A percentile compares a stretch with the other conserved stretches of the same genome.
phyloP scores from a whole-genome alignment of 345 rosid genomes.

The Heritiera fomes region DNA sequence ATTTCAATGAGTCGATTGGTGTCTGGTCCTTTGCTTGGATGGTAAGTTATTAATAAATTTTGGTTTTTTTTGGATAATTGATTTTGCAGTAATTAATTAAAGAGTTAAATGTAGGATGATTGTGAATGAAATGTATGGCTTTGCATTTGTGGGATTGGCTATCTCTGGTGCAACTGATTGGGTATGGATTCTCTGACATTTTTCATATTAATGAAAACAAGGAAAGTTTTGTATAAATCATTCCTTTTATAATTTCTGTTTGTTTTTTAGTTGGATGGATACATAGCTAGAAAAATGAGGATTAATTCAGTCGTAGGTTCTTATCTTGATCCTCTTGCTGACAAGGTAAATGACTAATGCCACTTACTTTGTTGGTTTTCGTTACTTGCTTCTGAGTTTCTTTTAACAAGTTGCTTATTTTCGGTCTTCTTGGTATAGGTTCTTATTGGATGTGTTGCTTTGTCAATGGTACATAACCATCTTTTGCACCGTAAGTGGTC shows the following conservation, averaged over 20 bases:
- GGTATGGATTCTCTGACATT: conserved; percentile 41
- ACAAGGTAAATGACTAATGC: conserved; percentile 56
- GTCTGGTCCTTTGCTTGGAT: conserved; percentile 89
- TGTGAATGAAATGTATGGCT: conserved; percentile 67
- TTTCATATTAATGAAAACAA: conserved; percentile 2
- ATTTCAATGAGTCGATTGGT: conserved; percentile 71
- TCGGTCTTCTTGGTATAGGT: conserved; percentile 47
- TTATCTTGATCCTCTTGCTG: conserved; percentile 96
- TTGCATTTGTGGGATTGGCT: conserved; percentile 68
- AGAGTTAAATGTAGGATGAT: conserved; percentile 67
- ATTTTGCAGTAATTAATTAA: not conserved
- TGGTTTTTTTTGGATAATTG: not conserved
- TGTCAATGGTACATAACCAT: conserved; percentile 85
- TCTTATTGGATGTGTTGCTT: conserved; percentile 82
- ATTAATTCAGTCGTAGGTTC: conserved; percentile 93
- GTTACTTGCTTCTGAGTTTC: not conserved
- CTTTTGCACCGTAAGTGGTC: conserved; percentile 76
- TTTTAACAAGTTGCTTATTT: not conserved
- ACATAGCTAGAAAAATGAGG: conserved; percentile 82
- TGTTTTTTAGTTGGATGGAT: conserved; percentile 75
- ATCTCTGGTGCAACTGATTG: conserved; percentile 89
- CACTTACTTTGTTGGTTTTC: not conserved
- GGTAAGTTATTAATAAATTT: conserved; percentile 40
- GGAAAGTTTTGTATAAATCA: not conserved
- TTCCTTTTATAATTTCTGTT: conserved; percentile 14